Evolutionary conservation across 345 rosid species (phyloP).

Genomic region (Viola odorata): DNA sequence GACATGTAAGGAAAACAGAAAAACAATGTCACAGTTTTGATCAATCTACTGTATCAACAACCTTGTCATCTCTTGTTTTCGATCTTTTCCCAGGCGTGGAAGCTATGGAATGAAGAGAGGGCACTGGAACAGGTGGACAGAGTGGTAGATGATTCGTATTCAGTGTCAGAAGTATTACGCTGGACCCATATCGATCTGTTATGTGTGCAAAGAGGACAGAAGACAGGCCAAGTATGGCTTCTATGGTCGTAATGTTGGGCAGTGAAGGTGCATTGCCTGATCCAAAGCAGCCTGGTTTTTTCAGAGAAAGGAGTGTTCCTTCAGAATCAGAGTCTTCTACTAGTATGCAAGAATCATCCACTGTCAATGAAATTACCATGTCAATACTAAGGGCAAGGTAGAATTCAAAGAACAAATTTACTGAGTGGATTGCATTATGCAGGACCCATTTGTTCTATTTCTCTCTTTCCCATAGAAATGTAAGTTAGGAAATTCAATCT

Average conservation of each 20-base stretch:
- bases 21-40: not conserved
- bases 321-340: not conserved
- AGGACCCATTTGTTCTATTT: not conserved
- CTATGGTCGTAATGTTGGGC: not conserved
- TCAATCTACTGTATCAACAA: not conserved
- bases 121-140: not conserved
- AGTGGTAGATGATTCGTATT: not conserved
- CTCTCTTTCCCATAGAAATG: not conserved
- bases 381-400: not conserved
- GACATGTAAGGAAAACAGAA: slow-evolving; percentile 4
- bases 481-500: too few relatives aligned
- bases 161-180: not conserved
- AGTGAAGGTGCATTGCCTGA: not conserved
- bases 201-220: slow-evolving; percentile 2
- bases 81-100: slow-evolving; percentile 22
- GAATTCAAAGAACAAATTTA: not conserved
- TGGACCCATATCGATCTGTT: not conserved
- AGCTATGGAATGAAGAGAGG: not conserved
- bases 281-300: slow-evolving; percentile 8
- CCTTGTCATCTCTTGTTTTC: not conserved
- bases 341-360: not conserved
- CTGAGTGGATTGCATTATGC: too few relatives aligned
- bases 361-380: not conserved
- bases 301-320: not conserved
- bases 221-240: slow-evolving; percentile 1